Base-by-base conservation (phyloP, 768 basidiomycete genomes). In the Hericium coralloides region DNA sequence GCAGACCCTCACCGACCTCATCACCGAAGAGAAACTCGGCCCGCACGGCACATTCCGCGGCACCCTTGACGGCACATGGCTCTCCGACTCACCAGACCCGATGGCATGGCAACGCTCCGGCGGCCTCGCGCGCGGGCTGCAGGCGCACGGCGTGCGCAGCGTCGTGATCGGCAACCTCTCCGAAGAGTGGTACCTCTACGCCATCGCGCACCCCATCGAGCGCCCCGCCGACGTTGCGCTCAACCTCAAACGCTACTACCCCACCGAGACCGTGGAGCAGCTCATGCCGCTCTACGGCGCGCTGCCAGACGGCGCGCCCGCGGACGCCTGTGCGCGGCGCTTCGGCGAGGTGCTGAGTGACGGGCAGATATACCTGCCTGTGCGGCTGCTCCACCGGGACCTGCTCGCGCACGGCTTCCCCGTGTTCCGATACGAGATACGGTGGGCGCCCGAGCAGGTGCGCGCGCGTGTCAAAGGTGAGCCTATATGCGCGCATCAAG, bases 101-200 rank as follows among this genome's bases (percentile, higher is more conserved):
- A 85, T 90, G 81, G 71, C 73, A 39, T 87, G 83, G 78, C 88
- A 91, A 63, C 78, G 78, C 14, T 76, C 75, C 1, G 85, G 87
- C 2, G 74, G 70, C 1, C 74, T 92, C 53, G 83, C 84, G 0
- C 68, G 68, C 10, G 77, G 73, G 1, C 74, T 89, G 12, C 68
- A 65, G 48, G 77, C 73, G 18, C 82, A 79, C 18, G 87, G 88
- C 2, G 74, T 89, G 48, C 76, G 72, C 41, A 80, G 77, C 64
- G 72, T 90, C 57, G 72, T 83, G 52, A 69, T 85, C n/a, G 88
- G 89, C 9, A 84, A 87, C 55, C 74, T 88, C 52, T 75, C 72
- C 15, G 85, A 89, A 62, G 87, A 90, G 67, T 89, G 87, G 87
- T 87, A 82, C 66, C 75, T 89, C 52, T 89, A 89, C 62, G 79